Conservation (phyloP, 345 rosid species). For the Arabis alpina region DNA sequence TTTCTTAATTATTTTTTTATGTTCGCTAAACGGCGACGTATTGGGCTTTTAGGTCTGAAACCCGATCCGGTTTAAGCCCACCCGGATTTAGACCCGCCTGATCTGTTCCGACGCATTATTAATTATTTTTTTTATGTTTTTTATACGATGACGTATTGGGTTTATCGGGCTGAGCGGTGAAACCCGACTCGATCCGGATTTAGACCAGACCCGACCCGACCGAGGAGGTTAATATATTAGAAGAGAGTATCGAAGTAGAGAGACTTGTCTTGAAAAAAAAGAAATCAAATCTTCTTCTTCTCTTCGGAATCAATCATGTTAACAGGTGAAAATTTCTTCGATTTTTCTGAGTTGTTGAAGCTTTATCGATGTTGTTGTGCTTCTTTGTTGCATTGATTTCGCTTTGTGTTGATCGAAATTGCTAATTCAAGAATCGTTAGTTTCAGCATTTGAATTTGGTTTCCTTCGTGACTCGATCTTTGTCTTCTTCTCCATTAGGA, state of each 20-base stretch:
- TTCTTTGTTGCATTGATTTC: no score
- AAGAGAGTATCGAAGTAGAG: no score
- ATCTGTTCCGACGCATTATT: no score
- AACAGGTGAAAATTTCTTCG: conserved; percentile 14
- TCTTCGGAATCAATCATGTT: conserved; percentile 21
- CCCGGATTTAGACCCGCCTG: conserved; percentile 4
- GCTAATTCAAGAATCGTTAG: not conserved
- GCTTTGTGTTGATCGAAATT: not conserved
- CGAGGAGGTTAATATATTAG: no score
- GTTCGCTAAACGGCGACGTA: conserved; percentile 14
- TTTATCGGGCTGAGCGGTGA: conserved; percentile 16
- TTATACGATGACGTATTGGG: conserved; percentile 19
- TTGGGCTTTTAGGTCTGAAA: conserved; percentile 18
- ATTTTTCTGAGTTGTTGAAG: not conserved
- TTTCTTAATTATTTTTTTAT: not conserved
- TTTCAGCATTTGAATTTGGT: conserved; percentile 6
- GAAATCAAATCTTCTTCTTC: conserved; percentile 17
- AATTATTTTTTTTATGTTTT: no score
- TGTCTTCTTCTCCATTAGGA: not conserved
- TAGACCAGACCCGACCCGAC: not conserved
- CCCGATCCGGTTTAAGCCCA: not conserved
- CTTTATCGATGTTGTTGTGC: not conserved
- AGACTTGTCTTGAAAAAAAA: conserved; percentile 20
- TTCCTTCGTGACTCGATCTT: not conserved
- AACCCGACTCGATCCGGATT: not conserved